A percentile compares a stretch with the other conserved stretches of the same genome.
Evolutionary conservation across 2,329 filamentous ascomycete species (phyloP).

Genomic region (Alternaria dauci): DNA sequence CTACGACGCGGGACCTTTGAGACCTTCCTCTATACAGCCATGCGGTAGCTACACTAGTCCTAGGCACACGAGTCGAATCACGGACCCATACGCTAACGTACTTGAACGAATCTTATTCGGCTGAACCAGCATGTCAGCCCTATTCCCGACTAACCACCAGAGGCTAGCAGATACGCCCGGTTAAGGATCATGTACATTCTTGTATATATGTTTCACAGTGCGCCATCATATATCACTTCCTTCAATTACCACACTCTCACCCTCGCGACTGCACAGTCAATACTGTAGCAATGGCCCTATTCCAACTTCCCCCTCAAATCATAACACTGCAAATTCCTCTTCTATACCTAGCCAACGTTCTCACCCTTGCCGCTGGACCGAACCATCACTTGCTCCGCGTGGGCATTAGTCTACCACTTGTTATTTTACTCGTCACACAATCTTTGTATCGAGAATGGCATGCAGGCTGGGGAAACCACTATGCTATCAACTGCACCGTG

Average conservation of each 20-base stretch:
- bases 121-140: not conserved
- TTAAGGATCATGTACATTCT: not conserved
- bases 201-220: not conserved
- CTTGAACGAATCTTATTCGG: not conserved
- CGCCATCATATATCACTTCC: not conserved
- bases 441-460: conserved; percentile 25
- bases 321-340: conserved; percentile 22
- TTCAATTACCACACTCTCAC: not conserved
- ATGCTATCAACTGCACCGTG: conserved; percentile 21
- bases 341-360: conserved; percentile 20
- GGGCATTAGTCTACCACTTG: conserved; percentile 22
- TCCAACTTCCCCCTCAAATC: conserved; percentile 20
- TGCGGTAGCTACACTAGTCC: not conserved
- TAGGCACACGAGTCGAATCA: not conserved
- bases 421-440: conserved; percentile 28
- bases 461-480: conserved; percentile 23
- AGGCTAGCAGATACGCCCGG: not conserved
- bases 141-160: not conserved
- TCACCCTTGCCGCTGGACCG: conserved; percentile 26
- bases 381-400: conserved; percentile 15
- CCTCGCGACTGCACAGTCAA: not conserved
- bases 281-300: conserved; percentile 3
- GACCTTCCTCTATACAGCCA: not conserved
- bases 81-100: conserved; percentile 2
- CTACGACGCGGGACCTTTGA: not conserved